Evolutionary conservation across 2,329 filamentous ascomycete species (phyloP), one percentile per base, ranked within the genome.

Genomic region (Aspergillus quadrilineatus): DNA sequence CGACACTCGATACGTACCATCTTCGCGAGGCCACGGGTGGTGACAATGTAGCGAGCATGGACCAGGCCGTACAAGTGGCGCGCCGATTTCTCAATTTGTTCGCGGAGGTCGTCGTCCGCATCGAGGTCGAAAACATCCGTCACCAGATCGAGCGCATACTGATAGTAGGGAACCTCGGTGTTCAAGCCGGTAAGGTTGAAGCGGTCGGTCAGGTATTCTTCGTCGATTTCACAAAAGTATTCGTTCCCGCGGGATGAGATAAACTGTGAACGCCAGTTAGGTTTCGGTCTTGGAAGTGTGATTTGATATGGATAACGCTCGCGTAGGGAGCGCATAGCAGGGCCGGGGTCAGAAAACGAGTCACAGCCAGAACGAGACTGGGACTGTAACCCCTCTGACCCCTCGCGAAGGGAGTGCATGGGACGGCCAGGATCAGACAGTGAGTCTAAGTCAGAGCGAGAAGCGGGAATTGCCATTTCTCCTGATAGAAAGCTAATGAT

Each of bases 191-290:
- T 99, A 60, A 99, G 81, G 77, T 99, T 99, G 84, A 99, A 99
- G 50, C 94, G 88, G 75, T 99, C 94, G 50, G 92, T 97, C 46
- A 99, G 83, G 76, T 99, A 99, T 69, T 99, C 94, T 75, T 99
- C 94, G 76, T 99, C 94, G 69, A 99, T 97, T 73, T 99, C 94
- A 84, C 94, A 99, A 70, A 97, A 99, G 78, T 99, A 99, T 74
- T 99, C 94, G 77, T 99, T 97, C 63, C 94, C 94, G 55, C 94
- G 86, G 5, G 92, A 96, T 4, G 93, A 97, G 68, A 97, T 97
- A 75, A 99, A 99, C 94, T 99, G 71, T 28, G 14, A 15, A 10
- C 15, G 22, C 43, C 15, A 63, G 45, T 63, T 58, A 64, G 60
- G 26, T 15, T 44, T 46, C 1, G 28, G 53, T 53, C 36, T 44